These are phyloP conservation scores for Vaccinium vitisidaea DNA, from an alignment of 148 eudicot species.

Conservation along the genomic window DNA sequence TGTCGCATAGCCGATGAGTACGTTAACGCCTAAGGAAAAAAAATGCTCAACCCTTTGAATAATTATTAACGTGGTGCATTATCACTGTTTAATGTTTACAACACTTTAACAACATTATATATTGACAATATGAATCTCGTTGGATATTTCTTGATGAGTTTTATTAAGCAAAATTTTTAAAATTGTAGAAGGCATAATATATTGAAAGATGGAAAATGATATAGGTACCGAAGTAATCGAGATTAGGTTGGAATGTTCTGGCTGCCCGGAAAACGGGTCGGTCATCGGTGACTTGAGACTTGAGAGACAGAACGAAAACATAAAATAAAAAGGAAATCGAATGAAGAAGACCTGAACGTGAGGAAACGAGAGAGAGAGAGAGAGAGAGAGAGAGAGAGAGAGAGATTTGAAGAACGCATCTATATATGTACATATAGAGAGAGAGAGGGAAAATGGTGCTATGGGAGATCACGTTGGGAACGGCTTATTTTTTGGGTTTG, in stretches of 20 bases:
- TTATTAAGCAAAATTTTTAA: too few relatives aligned
- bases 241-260: neutral
- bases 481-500: slow-evolving; percentile 85
- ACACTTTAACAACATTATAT: too few relatives aligned
- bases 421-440: slow-evolving; percentile 1
- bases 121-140: too few relatives aligned
- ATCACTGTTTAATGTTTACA: too few relatives aligned
- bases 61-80: too few relatives aligned
- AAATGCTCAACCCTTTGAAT: too few relatives aligned
- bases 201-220: too few relatives aligned
- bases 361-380: neutral
- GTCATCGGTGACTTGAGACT: neutral
- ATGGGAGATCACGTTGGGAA: slow-evolving; percentile 85
- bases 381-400: slow-evolving; percentile 2
- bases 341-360: neutral
- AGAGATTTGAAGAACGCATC: neutral
- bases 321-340: neutral
- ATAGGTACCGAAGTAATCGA: too few relatives aligned
- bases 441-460: slow-evolving; percentile 51
- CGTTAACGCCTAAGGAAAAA: too few relatives aligned
- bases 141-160: too few relatives aligned
- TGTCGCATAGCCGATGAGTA: too few relatives aligned
- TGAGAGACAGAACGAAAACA: neutral
- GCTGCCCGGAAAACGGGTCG: neutral
- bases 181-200: too few relatives aligned